phyloP scores from a whole-genome alignment of 345 rosid genomes.

The Trapa incisa region DNA sequence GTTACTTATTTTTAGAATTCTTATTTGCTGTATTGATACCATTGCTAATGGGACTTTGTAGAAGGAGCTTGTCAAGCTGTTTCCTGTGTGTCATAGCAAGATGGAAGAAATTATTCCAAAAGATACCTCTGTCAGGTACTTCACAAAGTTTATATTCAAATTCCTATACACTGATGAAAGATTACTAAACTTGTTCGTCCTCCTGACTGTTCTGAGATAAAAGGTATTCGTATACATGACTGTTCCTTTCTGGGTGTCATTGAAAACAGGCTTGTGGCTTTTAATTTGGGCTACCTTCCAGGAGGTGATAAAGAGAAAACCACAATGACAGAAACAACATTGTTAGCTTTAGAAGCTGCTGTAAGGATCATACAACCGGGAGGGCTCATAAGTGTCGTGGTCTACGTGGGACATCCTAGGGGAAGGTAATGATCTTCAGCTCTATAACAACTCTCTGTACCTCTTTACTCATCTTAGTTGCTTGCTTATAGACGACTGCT shows the following conservation, averaged over 20 bases:
- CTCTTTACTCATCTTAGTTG: too few relatives aligned
- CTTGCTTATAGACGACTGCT: too few relatives aligned
- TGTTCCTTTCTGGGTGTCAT: background rate
- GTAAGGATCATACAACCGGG: slow-evolving; percentile 44
- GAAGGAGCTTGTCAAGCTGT: slow-evolving; percentile 59
- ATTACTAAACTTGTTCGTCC: background rate
- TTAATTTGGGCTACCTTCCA: slow-evolving; percentile 87
- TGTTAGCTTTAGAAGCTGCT: slow-evolving; percentile 53
- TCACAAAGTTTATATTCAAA: background rate
- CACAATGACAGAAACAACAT: slow-evolving; percentile 51
- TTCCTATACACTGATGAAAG: background rate
- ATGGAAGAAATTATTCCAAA: slow-evolving; percentile 61
- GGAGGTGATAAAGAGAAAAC: slow-evolving; percentile 61
- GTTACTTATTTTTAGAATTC: background rate
- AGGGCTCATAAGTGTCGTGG: slow-evolving; percentile 73
- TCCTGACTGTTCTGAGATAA: background rate
- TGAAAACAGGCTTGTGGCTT: slow-evolving; percentile 58
- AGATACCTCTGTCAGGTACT: slow-evolving; percentile 19
- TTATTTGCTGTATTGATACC: background rate
- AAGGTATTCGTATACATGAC: background rate
- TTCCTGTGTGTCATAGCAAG: slow-evolving; percentile 63
- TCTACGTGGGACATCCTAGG: slow-evolving; percentile 67
- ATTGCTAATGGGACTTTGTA: slow-evolving; percentile 18
- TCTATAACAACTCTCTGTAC: background rate
- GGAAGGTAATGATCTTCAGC: slow-evolving; percentile 46